Evolutionary conservation across 164 flowering plant genomes (phyloP).

Genomic region (Malania oleifera): DNA sequence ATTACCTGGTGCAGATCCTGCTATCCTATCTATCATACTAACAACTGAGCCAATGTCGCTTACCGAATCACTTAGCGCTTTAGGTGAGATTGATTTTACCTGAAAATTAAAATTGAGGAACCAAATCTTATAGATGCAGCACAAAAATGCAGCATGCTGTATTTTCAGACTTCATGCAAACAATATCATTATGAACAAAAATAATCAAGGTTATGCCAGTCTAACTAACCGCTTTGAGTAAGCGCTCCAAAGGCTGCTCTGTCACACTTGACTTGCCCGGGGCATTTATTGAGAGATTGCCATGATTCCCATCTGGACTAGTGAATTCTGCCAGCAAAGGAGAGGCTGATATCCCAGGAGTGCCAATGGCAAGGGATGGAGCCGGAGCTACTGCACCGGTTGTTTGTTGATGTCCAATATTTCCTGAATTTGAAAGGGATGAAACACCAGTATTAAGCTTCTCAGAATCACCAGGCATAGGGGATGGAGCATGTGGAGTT

Average conservation of each 20-base stretch:
- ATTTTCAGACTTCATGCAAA: no score
- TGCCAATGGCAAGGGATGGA: slow-evolving; percentile 75
- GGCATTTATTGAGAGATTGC: slow-evolving; percentile 28
- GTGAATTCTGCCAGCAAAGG: slow-evolving; percentile 76
- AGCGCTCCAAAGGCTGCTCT: slow-evolving; percentile 79
- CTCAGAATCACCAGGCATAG: slow-evolving; percentile 73
- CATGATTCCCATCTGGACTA: slow-evolving; percentile 57
- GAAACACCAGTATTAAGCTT: slow-evolving; percentile 54
- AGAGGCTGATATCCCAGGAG: slow-evolving; percentile 96
- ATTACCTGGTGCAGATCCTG: slow-evolving; percentile 90
- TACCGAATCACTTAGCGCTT: slow-evolving; percentile 64
- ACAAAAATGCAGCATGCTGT: neutral
- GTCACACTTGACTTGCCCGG: slow-evolving; percentile 51
- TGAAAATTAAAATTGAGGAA: slow-evolving; percentile 21
- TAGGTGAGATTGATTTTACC: slow-evolving; percentile 68
- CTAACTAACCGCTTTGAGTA: slow-evolving; percentile 68
- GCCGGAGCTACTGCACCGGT: slow-evolving; percentile 28
- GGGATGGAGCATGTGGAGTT: slow-evolving; percentile 81
- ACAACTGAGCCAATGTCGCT: slow-evolving; percentile 80
- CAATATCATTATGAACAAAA: no score
- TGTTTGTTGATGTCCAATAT: slow-evolving; percentile 47
- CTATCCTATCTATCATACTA: slow-evolving; percentile 81
- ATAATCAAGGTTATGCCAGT: neutral
- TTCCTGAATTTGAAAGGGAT: slow-evolving; percentile 59
- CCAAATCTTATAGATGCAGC: neutral